Base-by-base conservation (phyloP, 1,284 basidiomycete genomes). In the Farysia itapuensis region DNA sequence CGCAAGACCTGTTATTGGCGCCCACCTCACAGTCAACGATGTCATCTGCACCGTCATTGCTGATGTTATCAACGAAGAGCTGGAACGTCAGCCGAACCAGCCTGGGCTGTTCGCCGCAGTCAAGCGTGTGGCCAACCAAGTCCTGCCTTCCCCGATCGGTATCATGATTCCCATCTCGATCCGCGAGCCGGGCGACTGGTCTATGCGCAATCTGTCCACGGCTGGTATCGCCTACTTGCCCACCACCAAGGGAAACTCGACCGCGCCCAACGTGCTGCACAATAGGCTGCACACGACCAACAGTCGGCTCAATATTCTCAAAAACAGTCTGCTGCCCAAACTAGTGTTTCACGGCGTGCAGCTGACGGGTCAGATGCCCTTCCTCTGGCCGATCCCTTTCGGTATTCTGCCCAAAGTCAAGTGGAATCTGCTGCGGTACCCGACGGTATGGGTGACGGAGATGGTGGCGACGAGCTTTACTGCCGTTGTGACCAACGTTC, bases 1-100 rank as follows among this genome's bases (percentile, higher is more conserved):
- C 39, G 47, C 59, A 15, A 34, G 44, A 6, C 59, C 59, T 11
- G 13, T 56, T 19, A 48, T 63, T 28, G 59, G 59, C 2, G 54
- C 56, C 6, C 72, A 74, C 41, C 41, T 75, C 11, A 75, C 73
- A 12, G 60, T 75, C 42, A 75, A 75, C 43, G 73, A 75, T 25
- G 57, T 75, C 15, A 54, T 72, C 19, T 64, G 60, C 45, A 66
- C 69, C 25, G 52, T 74, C 35, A 60, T 75, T 11, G 64, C 69
- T 16, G 69, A 72, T 25, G 61, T 67, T 15, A 46, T 71, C 52
- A 48, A 54, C 34, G 57, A 64, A 21, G 69, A 72, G 38, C 41
- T 67, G 14, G 56, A 68, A 0, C 38, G 43, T 1, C 46, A 43
- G 19, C 39, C 39, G 7, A 19, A 44, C 18, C 30, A 46, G 20